A percentile compares a stretch with the other conserved stretches of the same genome.
Evolutionary conservation across 78 protist genomes (phyloP).

Genomic region (Capsaspora owczarzaki): DNA sequence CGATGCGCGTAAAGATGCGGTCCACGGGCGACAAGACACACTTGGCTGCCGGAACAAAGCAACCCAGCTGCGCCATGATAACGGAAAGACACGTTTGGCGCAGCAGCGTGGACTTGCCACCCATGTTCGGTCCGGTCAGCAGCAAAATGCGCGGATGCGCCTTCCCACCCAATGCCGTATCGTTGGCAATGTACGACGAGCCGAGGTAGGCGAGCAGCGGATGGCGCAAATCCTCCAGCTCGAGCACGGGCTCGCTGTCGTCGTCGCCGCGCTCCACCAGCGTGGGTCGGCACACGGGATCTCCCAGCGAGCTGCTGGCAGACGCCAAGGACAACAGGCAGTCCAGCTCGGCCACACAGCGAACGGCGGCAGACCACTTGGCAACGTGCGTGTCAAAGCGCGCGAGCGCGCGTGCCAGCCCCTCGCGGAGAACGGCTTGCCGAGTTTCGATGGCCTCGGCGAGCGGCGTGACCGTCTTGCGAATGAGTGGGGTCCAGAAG

Average conservation of each 20-base stretch:
- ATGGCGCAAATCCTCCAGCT: neutral
- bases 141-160: constrained; percentile 8
- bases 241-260: neutral
- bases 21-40: constrained; percentile 32
- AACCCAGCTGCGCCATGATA: constrained; percentile 58
- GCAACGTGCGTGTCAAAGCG: neutral
- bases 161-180: neutral
- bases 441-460: neutral
- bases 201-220: neutral
- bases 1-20: constrained; percentile 46
- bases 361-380: neutral
- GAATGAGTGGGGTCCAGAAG: constrained; percentile 25
- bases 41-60: constrained; percentile 44
- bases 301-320: too few relatives aligned
- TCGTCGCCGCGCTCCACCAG: constrained; percentile 1
- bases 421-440: neutral
- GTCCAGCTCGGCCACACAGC: neutral
- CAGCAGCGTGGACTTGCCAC: constrained; percentile 73
- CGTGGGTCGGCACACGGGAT: constrained; percentile 6
- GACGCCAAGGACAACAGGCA: too few relatives aligned
- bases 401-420: neutral
- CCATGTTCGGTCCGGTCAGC: constrained; percentile 75
- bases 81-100: constrained; percentile 48
- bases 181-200: constrained; percentile 11
- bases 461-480: neutral